Base-by-base conservation (phyloP, 1,284 basidiomycete genomes). In the Austroboletus novae-zelandiae region DNA sequence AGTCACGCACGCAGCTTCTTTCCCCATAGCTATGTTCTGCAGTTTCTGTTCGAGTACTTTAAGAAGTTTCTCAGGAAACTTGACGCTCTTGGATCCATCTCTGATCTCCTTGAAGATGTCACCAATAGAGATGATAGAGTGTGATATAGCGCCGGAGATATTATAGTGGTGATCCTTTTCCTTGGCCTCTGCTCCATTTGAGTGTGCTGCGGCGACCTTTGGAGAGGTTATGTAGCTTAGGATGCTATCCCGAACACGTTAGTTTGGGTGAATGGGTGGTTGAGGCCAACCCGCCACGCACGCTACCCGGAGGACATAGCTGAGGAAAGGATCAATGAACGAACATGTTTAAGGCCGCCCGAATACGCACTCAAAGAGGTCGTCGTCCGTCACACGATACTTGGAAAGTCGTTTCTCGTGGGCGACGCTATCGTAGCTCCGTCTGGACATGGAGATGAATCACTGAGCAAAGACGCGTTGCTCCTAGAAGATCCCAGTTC, bases 11-110 rank as follows among this genome's bases (percentile, higher is more conserved):
- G 79, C 83, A 34, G 86, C 67, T 66, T 96, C 92, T 69, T 86
- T 89, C 1, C 91, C 93, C 86, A 94, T 94, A 8, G 91, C 91
- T 59, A 97, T 93, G 57, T 85, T 82, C 71, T 94, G 88, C 64
- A 97, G 69, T 66, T 86, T 90, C 67, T 84, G 80, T 65, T 96
- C 93, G 56, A 98, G 70, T 8, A 89, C 85, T 69, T 94, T 96
- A 55, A 97, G 67, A 54, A 96, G 74, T 69, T 94, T 94, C 71
- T 97, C 93, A 0, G 94, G 94, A 66, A 94, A 96, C 64, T 91
- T 91, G 60, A 91, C 87, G 51, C 83, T 89, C 73, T 89, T 92
- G 44, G 82, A 77, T 9, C 86, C 85, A 70, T 86, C 86, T 51
- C 84, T 75, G 45, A 80, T 74, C 60, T 88, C 88, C 66, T 86